These are phyloP conservation scores for Rhodotorula toruloides DNA, from an alignment of 768 basidiomycete genomes.

Conservation along the genomic window DNA sequence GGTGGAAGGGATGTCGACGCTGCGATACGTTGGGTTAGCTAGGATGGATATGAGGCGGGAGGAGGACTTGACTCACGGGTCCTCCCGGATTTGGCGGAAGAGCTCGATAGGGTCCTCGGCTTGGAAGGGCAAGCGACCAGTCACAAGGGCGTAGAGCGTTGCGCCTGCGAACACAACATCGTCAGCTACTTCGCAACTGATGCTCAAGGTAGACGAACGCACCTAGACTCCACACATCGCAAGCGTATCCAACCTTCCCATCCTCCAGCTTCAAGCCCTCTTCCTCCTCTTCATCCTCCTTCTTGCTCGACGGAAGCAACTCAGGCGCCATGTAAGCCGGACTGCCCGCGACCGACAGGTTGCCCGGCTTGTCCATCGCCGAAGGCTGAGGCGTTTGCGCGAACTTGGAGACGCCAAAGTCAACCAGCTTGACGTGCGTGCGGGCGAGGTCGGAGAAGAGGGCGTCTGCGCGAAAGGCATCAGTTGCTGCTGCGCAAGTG, in stretches of 20 bases:
- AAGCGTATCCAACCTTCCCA: constrained; percentile 25
- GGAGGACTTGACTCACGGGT: constrained; percentile 10
- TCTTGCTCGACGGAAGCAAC: constrained; percentile 56
- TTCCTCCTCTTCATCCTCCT: neutral
- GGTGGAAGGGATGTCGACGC: neutral
- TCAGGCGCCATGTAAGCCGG: constrained; percentile 96
- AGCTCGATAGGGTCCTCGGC: constrained; percentile 34
- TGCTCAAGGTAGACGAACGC: neutral
- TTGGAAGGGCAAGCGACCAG: constrained; percentile 38
- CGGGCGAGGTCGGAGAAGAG: constrained; percentile 73
- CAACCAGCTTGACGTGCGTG: constrained; percentile 81
- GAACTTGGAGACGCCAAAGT: constrained; percentile 95
- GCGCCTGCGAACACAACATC: constrained; percentile 5
- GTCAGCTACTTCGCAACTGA: neutral
- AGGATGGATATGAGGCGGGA: neutral
- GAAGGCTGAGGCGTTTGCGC: constrained; percentile 51
- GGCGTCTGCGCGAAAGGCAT: constrained; percentile 58
- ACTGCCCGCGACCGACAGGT: constrained; percentile 70
- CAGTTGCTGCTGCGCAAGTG: neutral
- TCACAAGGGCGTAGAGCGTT: constrained; percentile 39
- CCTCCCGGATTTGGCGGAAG: constrained; percentile 32
- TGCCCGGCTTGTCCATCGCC: neutral
- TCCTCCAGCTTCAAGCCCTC: neutral
- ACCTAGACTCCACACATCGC: constrained; percentile 42
- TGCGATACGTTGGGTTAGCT: neutral